Evolutionary conservation across 257 asterid species (phyloP), one percentile per base, ranked within the genome.

Genomic region (Lantana camara): DNA sequence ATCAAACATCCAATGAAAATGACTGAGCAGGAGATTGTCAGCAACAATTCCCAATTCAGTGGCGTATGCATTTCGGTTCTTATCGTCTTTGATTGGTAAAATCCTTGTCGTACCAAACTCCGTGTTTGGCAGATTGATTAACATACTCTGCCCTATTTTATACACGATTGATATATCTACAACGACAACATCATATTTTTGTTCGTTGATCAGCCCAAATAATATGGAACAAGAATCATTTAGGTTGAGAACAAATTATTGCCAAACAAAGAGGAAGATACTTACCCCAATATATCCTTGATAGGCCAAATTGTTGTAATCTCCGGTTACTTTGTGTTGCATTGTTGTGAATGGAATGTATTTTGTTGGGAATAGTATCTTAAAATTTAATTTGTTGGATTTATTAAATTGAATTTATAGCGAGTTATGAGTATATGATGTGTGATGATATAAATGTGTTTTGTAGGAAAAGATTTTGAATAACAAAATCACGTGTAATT

Each of bases 41-140:
- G 20, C 81, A 81, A 79, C 6, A 79, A 69, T 20, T 72, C 62
- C 74, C 73, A 58, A 7, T 78, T 76, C 12, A 76, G 62, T 67
- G n/a, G 38, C 53, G 80, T 74, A 77, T 29, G 80, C 64, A 5
- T 60, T 80, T 21, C 34, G 67, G 2, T 44, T 57, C 53, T 66
- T 70, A 10, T 66, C 57, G 13, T 69, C 53, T 68, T 27, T 48
- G 10, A 67, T 22, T 24, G 72, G 67, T 37, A 75, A 81, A 19
- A 75, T 72, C 82, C 73, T 77, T 7, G 73, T 51, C 13, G 74
- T 63, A 3, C 74, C 74, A 7, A 83, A 73, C 42, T 80, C 69
- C 13, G 69, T 67, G 12, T 40, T 73, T 3, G 85, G 80, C 52
- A 80, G 73, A 23, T 80, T 80, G 66, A n/a, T 80, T 82, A 0